Conservation (phyloP, 805 yeast species). For the Komagataella ulmi region DNA sequence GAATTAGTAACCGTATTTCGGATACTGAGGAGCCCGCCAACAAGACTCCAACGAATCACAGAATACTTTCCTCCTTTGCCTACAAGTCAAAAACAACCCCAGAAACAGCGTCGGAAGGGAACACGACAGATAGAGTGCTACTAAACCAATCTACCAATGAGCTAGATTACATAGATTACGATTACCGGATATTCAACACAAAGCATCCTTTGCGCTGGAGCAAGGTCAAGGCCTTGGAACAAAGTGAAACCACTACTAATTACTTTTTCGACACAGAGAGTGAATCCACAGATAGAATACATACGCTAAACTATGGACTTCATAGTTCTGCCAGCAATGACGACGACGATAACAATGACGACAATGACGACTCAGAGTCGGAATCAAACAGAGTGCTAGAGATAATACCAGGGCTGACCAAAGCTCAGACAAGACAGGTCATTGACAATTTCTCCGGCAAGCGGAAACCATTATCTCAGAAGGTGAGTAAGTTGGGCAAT, state of each 20-base stretch:
- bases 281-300: slow-evolving; percentile 6
- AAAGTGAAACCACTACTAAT: slow-evolving; percentile 19
- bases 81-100: background rate
- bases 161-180: slow-evolving; percentile 17
- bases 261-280: slow-evolving; percentile 15
- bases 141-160: slow-evolving; percentile 11
- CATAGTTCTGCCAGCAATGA: slow-evolving; percentile 2
- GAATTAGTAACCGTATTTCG: background rate
- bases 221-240: slow-evolving; percentile 22
- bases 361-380: slow-evolving; percentile 1
- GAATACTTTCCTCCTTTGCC: background rate
- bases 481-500: background rate
- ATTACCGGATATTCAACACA: slow-evolving; percentile 20
- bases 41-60: background rate
- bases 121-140: slow-evolving; percentile 2
- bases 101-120: background rate
- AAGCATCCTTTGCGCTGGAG: slow-evolving; percentile 18
- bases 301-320: slow-evolving; percentile 4
- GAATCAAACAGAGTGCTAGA: background rate
- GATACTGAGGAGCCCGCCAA: background rate
- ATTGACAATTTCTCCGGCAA: background rate
- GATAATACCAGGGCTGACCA: background rate
- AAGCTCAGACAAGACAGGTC: background rate
- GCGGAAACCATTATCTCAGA: background rate
- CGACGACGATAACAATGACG: slow-evolving; percentile 6